phyloP scores from a whole-genome alignment of 768 basidiomycete species.

The Panellus pusillus region DNA sequence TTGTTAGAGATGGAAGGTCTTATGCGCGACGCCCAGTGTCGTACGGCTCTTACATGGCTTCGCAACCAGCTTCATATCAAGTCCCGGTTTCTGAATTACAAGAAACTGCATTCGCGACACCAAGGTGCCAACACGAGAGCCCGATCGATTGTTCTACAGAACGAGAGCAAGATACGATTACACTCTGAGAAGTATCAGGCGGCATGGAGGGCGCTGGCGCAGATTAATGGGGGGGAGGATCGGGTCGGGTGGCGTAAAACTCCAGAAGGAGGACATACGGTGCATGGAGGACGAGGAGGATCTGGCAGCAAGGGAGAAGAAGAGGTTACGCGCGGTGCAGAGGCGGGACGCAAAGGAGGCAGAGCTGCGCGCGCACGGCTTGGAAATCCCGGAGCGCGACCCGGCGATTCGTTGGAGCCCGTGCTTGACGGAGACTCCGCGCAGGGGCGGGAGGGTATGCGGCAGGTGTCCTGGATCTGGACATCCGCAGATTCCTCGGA shows the following conservation, averaged over 20 bases:
- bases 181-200: conserved; percentile 2
- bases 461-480: too few species aligned
- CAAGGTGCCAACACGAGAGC: not conserved
- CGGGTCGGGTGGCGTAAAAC: not conserved
- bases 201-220: not conserved
- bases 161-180: not conserved
- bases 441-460: too few species aligned
- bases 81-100: too few species aligned
- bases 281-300: not conserved
- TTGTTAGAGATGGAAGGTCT: conserved; percentile 22
- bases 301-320: not conserved
- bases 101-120: not conserved
- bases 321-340: too few species aligned
- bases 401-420: too few species aligned
- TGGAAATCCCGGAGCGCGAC: too few species aligned
- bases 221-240: not conserved
- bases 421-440: too few species aligned
- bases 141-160: not conserved
- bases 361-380: too few species aligned
- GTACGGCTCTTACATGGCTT: conserved; percentile 20
- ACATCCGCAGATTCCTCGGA: too few species aligned
- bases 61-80: too few species aligned
- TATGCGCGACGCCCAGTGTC: conserved; percentile 25
- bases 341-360: too few species aligned
- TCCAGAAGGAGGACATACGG: not conserved